Conservation (phyloP, 257 asterid species). For the Solanum chmielewskii region DNA sequence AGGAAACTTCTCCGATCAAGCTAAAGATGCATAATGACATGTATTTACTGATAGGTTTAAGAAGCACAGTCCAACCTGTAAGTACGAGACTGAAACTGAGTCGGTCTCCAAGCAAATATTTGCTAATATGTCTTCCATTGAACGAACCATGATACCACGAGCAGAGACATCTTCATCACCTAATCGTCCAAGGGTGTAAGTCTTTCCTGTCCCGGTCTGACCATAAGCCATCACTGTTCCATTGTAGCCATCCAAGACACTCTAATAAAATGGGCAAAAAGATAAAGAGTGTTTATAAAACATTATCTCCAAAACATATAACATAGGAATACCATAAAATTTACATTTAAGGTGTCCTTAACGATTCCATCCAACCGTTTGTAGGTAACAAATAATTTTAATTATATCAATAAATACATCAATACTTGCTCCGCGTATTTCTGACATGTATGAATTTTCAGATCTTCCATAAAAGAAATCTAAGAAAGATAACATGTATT, state of each 20-base stretch:
- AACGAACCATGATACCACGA: constrained; percentile 99
- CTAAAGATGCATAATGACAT: neutral
- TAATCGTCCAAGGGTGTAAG: constrained; percentile 90
- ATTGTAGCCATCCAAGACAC: constrained; percentile 94
- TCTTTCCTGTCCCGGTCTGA: constrained; percentile 98
- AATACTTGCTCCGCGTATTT: neutral
- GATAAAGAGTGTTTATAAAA: neutral
- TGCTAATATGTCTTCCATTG: constrained; percentile 92
- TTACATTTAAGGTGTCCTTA: neutral
- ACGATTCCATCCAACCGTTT: neutral
- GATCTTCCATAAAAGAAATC: neutral
- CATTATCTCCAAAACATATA: neutral
- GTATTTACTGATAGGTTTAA: neutral
- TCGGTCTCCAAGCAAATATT: constrained; percentile 70
- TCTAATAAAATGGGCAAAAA: constrained; percentile 28
- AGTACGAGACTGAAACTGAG: constrained; percentile 74
- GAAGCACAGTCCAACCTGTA: constrained; percentile 51
- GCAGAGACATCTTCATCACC: constrained; percentile 98
- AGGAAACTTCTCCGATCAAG: neutral
- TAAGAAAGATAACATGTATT: neutral
- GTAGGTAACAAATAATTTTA: neutral
- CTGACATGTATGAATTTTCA: neutral
- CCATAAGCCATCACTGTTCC: constrained; percentile 99
- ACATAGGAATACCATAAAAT: neutral
- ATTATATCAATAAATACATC: neutral